These are phyloP conservation scores for Leptodermis oblonga DNA, from an alignment of 257 asterid genomes.

Conservation along the genomic window DNA sequence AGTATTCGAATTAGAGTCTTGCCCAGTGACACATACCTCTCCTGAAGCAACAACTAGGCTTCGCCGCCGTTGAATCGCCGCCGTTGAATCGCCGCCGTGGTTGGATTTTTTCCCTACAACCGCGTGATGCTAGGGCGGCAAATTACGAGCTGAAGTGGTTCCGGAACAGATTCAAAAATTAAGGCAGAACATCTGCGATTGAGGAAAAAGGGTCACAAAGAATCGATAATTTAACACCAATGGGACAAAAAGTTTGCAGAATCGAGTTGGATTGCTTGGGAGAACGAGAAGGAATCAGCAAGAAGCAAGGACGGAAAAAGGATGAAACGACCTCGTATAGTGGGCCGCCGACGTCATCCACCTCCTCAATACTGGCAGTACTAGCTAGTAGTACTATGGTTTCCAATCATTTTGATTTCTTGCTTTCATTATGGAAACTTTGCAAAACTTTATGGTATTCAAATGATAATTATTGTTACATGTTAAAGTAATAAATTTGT, in stretches of 20 bases:
- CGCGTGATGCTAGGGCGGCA: neutral
- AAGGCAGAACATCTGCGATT: neutral
- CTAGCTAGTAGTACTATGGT: neutral
- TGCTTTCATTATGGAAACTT: neutral
- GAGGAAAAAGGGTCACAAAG: neutral
- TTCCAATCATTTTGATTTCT: slow-evolving; percentile 3
- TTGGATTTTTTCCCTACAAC: neutral
- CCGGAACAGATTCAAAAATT: neutral
- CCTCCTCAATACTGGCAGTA: neutral
- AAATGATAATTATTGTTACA: no score
- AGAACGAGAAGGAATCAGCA: neutral
- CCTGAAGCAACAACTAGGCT: slow-evolving; percentile 14
- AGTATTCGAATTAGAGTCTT: neutral
- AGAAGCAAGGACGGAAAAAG: neutral
- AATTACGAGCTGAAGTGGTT: neutral
- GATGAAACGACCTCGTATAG: slow-evolving; percentile 9
- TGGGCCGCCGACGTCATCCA: slow-evolving; percentile 5
- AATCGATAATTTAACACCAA: neutral
- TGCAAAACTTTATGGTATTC: no score
- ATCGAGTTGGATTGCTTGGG: slow-evolving; percentile 7
- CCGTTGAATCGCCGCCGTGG: slow-evolving; percentile 2
- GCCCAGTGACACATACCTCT: neutral
- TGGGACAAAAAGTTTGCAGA: neutral
- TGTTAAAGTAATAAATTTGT: no score
- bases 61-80: neutral